Evolutionary conservation across 202 grass and related monocot species (phyloP).

Genomic region (Cymbopogon flexuosus): DNA sequence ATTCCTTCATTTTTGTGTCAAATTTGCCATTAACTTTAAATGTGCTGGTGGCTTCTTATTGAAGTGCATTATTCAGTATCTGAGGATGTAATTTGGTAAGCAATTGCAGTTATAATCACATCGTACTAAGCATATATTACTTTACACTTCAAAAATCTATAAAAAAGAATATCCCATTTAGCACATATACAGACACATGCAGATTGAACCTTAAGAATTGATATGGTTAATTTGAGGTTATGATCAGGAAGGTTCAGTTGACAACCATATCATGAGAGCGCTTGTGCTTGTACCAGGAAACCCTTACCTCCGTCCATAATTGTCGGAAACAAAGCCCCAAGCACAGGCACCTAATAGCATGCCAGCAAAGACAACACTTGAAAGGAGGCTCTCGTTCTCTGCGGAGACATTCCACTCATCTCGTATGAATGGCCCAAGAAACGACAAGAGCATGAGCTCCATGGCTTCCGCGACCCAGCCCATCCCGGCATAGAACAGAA

Average conservation of each 20-base stretch:
- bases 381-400: slow-evolving; percentile 56
- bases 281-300: background rate
- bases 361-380: slow-evolving; percentile 75
- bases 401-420: slow-evolving; percentile 63
- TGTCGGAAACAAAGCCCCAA: slow-evolving; percentile 80
- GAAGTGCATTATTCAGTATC: slow-evolving; percentile 3
- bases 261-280: background rate
- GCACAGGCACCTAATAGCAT: slow-evolving; percentile 70
- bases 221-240: background rate
- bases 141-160: background rate
- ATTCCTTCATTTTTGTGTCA: background rate
- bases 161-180: background rate
- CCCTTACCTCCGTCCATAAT: slow-evolving; percentile 67
- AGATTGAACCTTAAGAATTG: background rate
- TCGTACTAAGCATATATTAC: background rate
- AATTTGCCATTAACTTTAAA: background rate
- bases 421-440: slow-evolving; percentile 62
- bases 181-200: background rate
- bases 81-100: slow-evolving; percentile 9
- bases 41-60: background rate
- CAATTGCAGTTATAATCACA: background rate
- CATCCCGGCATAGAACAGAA: slow-evolving; percentile 82
- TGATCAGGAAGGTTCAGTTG: background rate
- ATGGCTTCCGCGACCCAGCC: slow-evolving; percentile 71
- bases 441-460: slow-evolving; percentile 85